Conservation (phyloP, 2,329 filamentous ascomycete genomes). For the Pseudogymnoascus sp. region DNA sequence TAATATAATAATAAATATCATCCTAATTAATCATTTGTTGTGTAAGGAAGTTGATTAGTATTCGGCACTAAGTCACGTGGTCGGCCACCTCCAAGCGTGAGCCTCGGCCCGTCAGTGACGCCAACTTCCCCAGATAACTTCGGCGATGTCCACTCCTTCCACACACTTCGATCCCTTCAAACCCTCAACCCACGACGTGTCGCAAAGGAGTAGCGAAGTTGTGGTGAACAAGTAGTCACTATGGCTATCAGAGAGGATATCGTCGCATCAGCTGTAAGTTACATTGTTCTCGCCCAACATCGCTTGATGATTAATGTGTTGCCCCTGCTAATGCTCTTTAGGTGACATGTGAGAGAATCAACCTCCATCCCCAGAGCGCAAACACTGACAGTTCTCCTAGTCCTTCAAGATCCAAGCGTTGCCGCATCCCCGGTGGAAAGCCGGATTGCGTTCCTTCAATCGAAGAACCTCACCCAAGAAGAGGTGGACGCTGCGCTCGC, state of each 20-base stretch:
- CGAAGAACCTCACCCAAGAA: slow-evolving; percentile 94
- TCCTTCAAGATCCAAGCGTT: slow-evolving; percentile 91
- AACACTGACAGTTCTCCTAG: slow-evolving; percentile 36
- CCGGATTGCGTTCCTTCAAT: slow-evolving; percentile 83
- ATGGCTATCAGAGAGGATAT: slow-evolving; percentile 93
- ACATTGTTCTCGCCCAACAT: neutral
- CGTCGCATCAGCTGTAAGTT: slow-evolving; percentile 67
- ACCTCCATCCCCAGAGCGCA: slow-evolving; percentile 12
- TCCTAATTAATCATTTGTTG: neutral
- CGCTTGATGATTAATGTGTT: slow-evolving; percentile 18
- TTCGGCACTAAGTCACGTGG: neutral
- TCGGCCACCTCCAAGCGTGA: neutral
- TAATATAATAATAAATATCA: neutral
- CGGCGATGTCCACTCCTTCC: slow-evolving; percentile 1
- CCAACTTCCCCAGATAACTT: slow-evolving; percentile 9
- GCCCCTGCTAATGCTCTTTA: slow-evolving; percentile 16
- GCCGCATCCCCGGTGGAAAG: slow-evolving; percentile 85
- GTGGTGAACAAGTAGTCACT: slow-evolving; percentile 21
- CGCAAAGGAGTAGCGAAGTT: neutral
- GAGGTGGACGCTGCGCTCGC: slow-evolving; percentile 82
- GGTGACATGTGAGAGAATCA: slow-evolving; percentile 28
- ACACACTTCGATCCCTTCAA: neutral
- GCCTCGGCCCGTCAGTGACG: slow-evolving; percentile 9
- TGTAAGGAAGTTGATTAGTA: neutral
- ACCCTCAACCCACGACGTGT: neutral